phyloP scores from a whole-genome alignment of 2,329 filamentous ascomycete genomes.

The Sporothrix mexicana region DNA sequence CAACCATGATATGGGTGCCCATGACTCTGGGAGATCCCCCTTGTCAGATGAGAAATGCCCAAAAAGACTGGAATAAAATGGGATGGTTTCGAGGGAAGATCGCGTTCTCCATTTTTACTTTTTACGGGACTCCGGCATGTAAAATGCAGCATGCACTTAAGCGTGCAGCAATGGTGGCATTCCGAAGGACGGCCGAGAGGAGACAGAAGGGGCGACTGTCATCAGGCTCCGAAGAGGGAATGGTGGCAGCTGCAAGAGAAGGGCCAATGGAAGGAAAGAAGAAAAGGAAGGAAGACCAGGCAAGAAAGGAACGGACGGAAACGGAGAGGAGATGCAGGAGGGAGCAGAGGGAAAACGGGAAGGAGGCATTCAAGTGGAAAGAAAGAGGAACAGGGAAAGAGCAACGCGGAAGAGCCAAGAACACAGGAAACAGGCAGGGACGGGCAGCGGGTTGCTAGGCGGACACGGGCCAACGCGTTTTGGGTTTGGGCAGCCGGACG shows the following conservation, averaged over 20 bases:
- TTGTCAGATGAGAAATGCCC: not conserved
- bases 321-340: not conserved
- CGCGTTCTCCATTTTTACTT: too few relatives aligned
- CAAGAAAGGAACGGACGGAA: not conserved
- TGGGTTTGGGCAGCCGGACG: slow-evolving; percentile 27
- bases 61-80: slow-evolving; percentile 1
- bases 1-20: not conserved
- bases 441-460: slow-evolving; percentile 13
- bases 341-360: not conserved
- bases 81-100: not conserved
- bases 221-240: slow-evolving; percentile 8
- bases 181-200: slow-evolving; percentile 14
- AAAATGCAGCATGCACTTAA: slow-evolving; percentile 23
- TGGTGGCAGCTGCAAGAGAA: slow-evolving; percentile 24
- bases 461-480: slow-evolving; percentile 31
- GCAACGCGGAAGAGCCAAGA: not conserved
- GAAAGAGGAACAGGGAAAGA: not conserved
- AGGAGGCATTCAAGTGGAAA: not conserved
- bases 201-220: not conserved
- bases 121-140: not conserved
- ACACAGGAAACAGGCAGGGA: not conserved
- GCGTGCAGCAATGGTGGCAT: slow-evolving; percentile 24
- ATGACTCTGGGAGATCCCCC: too few relatives aligned
- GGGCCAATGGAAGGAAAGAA: slow-evolving; percentile 23
- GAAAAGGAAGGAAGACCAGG: not conserved